Base-by-base conservation (phyloP, 495 filamentous ascomycete genomes). In the Aspergillus nanangensis region DNA sequence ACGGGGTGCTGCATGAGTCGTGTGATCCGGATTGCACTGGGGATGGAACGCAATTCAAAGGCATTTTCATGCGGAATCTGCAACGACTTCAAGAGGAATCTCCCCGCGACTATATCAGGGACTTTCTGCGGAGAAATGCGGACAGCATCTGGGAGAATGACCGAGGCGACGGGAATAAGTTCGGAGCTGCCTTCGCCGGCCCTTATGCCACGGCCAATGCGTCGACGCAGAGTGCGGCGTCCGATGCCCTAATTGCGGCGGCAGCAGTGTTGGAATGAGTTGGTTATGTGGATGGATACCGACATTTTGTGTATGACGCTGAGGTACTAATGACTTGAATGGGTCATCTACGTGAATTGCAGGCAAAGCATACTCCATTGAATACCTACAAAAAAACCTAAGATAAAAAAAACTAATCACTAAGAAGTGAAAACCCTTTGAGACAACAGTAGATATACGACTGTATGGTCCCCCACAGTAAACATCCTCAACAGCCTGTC, bases 11-110 rank as follows among this genome's bases (percentile, higher is more conserved):
- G 31, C 78, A 73, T 50, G 87, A 90, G 34, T 49, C 61, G 10
- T 86, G 82, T 52, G 85, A 88, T 55, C 81, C 81, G 0, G 58
- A 75, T 47, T 85, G 82, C 35, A 82, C 78, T 22, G 69, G 53
- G 9, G 77, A 86, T 48, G 82, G 74, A 1, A 65, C 71, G 8
- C 83, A 88, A 61, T 92, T 92, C 77, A 92, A 90, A 65, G 87
- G 87, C 23, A 75, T 87, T 15, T 89, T 90, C 56, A 78, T 88
- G 53, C 77, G 87, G 5, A 89, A 88, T 52, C 64, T 90, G 34
- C 63, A 68, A 20, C 69, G 74, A 23, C 56, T 91, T 46, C 72
- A 87, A 5, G 47, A 58, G 15, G 78, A 62, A 0, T 68, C 72
- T 0, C 78, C 80, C 4, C 57, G 79, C 22, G 63, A 73, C 8